phyloP scores from a whole-genome alignment of 2,329 filamentous ascomycete genomes.

The Pyrenophora graminea region DNA sequence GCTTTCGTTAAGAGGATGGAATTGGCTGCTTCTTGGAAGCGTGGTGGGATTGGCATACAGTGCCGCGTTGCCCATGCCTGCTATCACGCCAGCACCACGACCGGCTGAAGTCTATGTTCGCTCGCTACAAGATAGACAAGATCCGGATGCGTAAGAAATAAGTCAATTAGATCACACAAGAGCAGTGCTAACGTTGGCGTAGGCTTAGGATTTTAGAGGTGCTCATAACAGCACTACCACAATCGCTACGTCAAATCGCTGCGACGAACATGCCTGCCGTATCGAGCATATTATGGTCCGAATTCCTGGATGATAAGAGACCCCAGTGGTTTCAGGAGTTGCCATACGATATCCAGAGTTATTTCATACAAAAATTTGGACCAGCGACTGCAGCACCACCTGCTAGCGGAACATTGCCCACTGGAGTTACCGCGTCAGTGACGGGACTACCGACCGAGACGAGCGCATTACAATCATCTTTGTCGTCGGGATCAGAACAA shows the following conservation, averaged over 20 bases:
- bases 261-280: conserved; percentile 43
- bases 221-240: conserved; percentile 42
- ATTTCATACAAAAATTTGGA: conserved; percentile 40
- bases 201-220: conserved; percentile 42
- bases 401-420: conserved; percentile 7
- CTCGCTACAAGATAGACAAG: conserved; percentile 24
- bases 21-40: conserved; percentile 16
- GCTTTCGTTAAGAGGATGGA: conserved; percentile 31
- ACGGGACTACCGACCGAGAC: conserved; percentile 8
- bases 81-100: conserved; percentile 37
- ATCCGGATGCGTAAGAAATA: conserved; percentile 39
- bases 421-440: conserved; percentile 6
- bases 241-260: conserved; percentile 41
- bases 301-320: conserved; percentile 41
- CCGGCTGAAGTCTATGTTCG: conserved; percentile 11
- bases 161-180: too few relatives aligned
- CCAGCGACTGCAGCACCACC: conserved; percentile 34
- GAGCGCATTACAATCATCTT: conserved; percentile 6
- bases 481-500: background rate
- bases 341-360: conserved; percentile 41
- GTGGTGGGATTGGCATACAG: conserved; percentile 16
- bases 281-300: conserved; percentile 40
- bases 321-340: conserved; percentile 41
- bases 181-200: conserved; percentile 10
- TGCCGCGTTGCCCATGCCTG: conserved; percentile 22